Conservation (phyloP, 2,329 filamentous ascomycete genomes). For the Diaporthe nobilis region DNA sequence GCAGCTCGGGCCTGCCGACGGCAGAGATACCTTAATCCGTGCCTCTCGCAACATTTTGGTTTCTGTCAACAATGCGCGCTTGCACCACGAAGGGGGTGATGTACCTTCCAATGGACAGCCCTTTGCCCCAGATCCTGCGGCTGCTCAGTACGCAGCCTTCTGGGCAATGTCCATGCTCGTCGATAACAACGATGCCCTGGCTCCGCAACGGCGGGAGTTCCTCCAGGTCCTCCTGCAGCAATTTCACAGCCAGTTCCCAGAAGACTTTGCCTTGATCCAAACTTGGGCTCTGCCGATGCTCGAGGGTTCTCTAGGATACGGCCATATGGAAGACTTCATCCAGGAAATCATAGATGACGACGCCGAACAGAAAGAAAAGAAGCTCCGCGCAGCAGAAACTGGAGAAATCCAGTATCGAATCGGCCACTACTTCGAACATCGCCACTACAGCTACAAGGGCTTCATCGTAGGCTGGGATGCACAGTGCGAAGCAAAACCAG, state of each 20-base stretch:
- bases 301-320: background rate
- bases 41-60: slow-evolving; percentile 76
- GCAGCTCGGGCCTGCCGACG: slow-evolving; percentile 65
- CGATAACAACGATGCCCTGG: slow-evolving; percentile 18
- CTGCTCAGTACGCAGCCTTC: slow-evolving; percentile 40
- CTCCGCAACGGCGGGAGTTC: slow-evolving; percentile 30
- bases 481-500: slow-evolving; percentile 58
- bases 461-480: slow-evolving; percentile 74
- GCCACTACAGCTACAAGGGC: slow-evolving; percentile 72
- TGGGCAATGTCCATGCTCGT: slow-evolving; percentile 42
- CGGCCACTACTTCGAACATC: slow-evolving; percentile 74
- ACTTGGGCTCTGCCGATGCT: slow-evolving; percentile 11
- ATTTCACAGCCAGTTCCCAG: slow-evolving; percentile 39
- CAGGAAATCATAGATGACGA: background rate
- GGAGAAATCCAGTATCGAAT: slow-evolving; percentile 58
- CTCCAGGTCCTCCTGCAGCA: slow-evolving; percentile 34
- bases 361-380: background rate
- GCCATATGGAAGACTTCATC: background rate
- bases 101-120: background rate
- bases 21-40: slow-evolving; percentile 70
- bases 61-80: slow-evolving; percentile 63
- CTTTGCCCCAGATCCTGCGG: slow-evolving; percentile 27
- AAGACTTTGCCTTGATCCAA: slow-evolving; percentile 40
- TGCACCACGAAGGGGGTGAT: background rate
- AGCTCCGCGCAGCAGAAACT: background rate